Conservation (phyloP, 371 early-diverging fungal species). For the Rhizopus stolonifer region DNA sequence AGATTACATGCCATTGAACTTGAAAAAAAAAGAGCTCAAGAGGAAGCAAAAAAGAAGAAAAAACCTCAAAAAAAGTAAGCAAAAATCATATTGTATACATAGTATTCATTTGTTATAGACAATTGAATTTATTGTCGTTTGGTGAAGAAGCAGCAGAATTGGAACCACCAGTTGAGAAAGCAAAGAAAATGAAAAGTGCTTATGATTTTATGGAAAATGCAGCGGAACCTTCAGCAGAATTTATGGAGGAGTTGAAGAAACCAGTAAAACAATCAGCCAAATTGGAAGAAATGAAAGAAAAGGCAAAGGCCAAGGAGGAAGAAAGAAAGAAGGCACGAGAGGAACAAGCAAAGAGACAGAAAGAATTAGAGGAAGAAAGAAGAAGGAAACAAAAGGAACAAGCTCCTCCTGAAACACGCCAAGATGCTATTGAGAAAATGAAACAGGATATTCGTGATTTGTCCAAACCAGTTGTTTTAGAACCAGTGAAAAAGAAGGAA, state of each 20-base stretch:
- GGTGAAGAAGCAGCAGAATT: constrained; percentile 75
- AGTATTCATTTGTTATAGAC: constrained; percentile 40
- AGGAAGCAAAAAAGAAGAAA: constrained; percentile 56
- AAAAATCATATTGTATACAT: neutral
- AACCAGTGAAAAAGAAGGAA: constrained; percentile 22
- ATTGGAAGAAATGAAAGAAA: constrained; percentile 19
- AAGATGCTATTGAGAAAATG: constrained; percentile 50
- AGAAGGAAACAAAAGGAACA: neutral
- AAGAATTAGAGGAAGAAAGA: neutral
- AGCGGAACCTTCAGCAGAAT: constrained; percentile 8
- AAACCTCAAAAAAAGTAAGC: constrained; percentile 61
- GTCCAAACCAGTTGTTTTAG: constrained; percentile 29
- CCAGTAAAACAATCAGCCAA: neutral
- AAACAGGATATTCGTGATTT: constrained; percentile 61
- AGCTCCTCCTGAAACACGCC: constrained; percentile 12
- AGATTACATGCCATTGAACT: constrained; percentile 35
- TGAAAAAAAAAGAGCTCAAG: constrained; percentile 34
- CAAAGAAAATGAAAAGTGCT: constrained; percentile 58
- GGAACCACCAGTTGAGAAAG: constrained; percentile 32
- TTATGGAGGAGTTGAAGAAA: constrained; percentile 5
- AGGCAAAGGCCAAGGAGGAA: constrained; percentile 2
- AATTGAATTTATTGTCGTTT: constrained; percentile 84
- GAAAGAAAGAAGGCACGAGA: constrained; percentile 1
- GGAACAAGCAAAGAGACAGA: constrained; percentile 4
- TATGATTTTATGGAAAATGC: constrained; percentile 70